Base-by-base conservation (phyloP, 2,329 filamentous ascomycete genomes). In the Aspergillus ruber region DNA sequence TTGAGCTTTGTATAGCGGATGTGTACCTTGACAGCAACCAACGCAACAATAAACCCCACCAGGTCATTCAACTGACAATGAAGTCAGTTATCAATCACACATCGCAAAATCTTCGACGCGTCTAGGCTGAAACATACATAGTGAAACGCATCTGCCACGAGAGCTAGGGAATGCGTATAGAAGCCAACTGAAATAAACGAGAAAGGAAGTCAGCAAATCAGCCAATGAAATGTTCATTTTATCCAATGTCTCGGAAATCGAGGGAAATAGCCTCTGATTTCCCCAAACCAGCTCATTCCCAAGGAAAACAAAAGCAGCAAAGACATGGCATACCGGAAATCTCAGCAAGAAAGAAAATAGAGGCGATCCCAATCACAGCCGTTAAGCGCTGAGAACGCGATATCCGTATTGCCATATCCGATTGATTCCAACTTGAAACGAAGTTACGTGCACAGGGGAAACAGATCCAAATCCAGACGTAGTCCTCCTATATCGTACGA, bases 71-170 rank as follows among this genome's bases (percentile, higher is more conserved):
- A 64, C 82, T 86, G 42, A 5, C 20, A 33, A 12, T 10, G 5
- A 18, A 13, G 9, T 23, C 3, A 13, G n/a, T 59, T 35, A 62
- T 51, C 44, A 25, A 27, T 25, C 35, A 4, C 29, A 3, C n/a
- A 8, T 20, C 29, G 15, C 7, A 17, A 2, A 17, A 23, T 13
- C 10, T 12, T 18, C 18, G 36, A 21, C 8, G 21, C 20, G 9
- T 12, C 18, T 15, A 41, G 13, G 6, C 6, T 29, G 33, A 55
- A 43, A 58, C 78, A 51, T 69, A 86, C 83, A 61, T 88, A 88
- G 62, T 90, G 86, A 56, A 90, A 89, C 1, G 87, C 84, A 73
- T 90, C 86, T 23, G 86, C 85, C 21, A 90, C 73, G 2, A 90
- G 72, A 1, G 85, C 85, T 9, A 90, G 73, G 0, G 86, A 89